Percentiles rank a stretch among this genome's conserved stretches.
phyloP scores from a whole-genome alignment of 768 basidiomycete species.

The Xerocomellus intermedius region DNA sequence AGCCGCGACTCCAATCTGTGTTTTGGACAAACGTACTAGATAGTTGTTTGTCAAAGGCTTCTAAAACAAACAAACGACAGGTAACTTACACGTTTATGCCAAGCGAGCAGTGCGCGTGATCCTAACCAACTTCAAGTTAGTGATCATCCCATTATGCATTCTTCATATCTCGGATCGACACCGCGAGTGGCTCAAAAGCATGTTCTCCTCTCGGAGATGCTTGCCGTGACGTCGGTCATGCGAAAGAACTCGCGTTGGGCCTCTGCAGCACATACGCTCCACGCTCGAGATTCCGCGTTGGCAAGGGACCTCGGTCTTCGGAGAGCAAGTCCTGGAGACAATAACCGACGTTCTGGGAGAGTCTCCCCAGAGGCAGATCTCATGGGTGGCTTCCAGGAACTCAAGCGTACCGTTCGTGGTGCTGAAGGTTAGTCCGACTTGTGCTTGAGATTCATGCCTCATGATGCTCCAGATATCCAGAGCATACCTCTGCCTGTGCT shows the following conservation, averaged over 20 bases:
- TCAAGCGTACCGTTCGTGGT: conserved; percentile 72
- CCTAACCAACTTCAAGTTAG: neutral
- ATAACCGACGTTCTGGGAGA: conserved; percentile 43
- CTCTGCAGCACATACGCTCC: conserved; percentile 61
- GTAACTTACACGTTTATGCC: neutral
- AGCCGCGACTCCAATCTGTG: neutral
- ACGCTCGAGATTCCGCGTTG: conserved; percentile 61
- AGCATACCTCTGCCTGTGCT: conserved; percentile 58
- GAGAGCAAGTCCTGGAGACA: conserved; percentile 50
- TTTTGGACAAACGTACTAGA: neutral
- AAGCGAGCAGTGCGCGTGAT: neutral
- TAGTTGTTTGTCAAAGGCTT: conserved; percentile 27
- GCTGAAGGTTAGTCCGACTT: conserved; percentile 51
- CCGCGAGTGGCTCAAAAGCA: conserved; percentile 58
- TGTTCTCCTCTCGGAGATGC: conserved; percentile 86
- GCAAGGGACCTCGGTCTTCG: conserved; percentile 75
- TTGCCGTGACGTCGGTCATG: conserved; percentile 91
- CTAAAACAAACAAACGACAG: conserved; percentile 25
- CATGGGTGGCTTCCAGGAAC: conserved; percentile 85
- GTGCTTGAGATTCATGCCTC: conserved; percentile 12
- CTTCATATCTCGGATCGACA: conserved; percentile 12
- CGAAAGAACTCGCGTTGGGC: conserved; percentile 98
- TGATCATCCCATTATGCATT: conserved; percentile 13
- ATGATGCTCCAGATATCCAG: conserved; percentile 52
- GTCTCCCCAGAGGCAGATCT: conserved; percentile 76